Evolutionary conservation across 495 filamentous ascomycete species (phyloP).

Genomic region (Hamigera avellanea): DNA sequence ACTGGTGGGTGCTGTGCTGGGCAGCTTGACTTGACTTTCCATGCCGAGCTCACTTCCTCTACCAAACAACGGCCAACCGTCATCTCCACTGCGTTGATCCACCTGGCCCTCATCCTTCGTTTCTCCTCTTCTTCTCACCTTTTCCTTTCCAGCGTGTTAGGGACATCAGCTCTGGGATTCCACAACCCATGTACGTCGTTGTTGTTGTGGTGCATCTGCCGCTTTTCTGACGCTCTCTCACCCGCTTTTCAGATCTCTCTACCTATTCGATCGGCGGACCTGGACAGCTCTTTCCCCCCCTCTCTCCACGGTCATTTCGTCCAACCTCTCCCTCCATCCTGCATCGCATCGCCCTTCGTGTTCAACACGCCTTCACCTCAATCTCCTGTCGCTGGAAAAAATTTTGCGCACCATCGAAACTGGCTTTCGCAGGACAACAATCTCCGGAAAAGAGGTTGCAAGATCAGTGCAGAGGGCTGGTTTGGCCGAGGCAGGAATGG

Average conservation of each 20-base stretch:
- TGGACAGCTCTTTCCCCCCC: conserved; percentile 1
- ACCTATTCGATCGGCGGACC: conserved; percentile 1
- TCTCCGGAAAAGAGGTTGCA: too few relatives aligned
- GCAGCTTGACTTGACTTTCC: too few relatives aligned
- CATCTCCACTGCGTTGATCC: conserved; percentile 27
- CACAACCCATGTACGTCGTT: conserved; percentile 6
- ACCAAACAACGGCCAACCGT: conserved; percentile 2
- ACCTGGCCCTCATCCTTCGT: conserved; percentile 16
- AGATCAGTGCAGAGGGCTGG: conserved; percentile 2
- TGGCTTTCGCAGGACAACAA: too few relatives aligned
- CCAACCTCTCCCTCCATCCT: conserved; percentile 1
- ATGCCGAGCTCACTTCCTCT: conserved; percentile 3
- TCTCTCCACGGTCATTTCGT: neutral
- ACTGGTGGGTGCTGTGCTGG: neutral
- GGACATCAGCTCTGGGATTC: neutral
- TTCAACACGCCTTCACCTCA: too few relatives aligned
- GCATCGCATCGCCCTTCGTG: neutral
- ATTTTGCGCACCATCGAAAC: too few relatives aligned
- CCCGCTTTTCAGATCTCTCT: neutral
- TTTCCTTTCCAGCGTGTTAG: conserved; percentile 6
- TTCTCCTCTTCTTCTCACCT: conserved; percentile 13
- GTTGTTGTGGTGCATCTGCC: too few relatives aligned
- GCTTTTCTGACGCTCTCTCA: neutral
- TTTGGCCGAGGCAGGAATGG: conserved; percentile 30
- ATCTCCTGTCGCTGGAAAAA: neutral